A percentile compares a stretch with the other conserved stretches of the same genome.
Conservation (phyloP, 768 basidiomycete species). For the Lentinula aciculospora region DNA sequence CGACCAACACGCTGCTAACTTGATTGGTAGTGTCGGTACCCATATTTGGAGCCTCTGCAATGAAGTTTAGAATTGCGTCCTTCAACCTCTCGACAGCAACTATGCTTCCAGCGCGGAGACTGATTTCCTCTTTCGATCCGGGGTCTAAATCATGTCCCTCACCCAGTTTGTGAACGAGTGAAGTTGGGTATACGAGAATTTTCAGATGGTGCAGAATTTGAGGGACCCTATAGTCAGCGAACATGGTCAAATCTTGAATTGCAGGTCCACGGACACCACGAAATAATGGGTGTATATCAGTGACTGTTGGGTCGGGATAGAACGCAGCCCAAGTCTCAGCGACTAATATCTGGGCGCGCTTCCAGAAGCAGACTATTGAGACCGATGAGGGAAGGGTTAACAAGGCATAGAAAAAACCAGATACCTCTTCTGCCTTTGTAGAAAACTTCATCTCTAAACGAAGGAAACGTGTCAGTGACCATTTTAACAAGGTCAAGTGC, state of each 20-base stretch:
- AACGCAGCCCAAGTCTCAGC: slow-evolving; percentile 93
- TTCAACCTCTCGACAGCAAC: slow-evolving; percentile 72
- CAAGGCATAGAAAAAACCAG: neutral
- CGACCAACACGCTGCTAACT: slow-evolving; percentile 76
- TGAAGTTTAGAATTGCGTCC: slow-evolving; percentile 45
- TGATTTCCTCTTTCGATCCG: slow-evolving; percentile 68
- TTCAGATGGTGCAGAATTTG: slow-evolving; percentile 84
- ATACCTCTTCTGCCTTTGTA: slow-evolving; percentile 57
- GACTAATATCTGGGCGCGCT: slow-evolving; percentile 86
- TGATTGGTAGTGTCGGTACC: neutral
- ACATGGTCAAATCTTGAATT: slow-evolving; percentile 82
- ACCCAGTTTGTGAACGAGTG: slow-evolving; percentile 47
- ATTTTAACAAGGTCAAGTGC: slow-evolving; percentile 69
- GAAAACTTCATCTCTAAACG: slow-evolving; percentile 66
- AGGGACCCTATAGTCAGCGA: slow-evolving; percentile 89
- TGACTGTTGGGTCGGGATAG: slow-evolving; percentile 47
- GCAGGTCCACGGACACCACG: slow-evolving; percentile 47
- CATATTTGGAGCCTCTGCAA: slow-evolving; percentile 11
- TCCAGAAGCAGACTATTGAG: slow-evolving; percentile 72
- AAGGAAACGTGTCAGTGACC: slow-evolving; percentile 66
- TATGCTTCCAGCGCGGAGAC: slow-evolving; percentile 75
- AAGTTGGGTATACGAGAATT: slow-evolving; percentile 65
- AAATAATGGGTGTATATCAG: slow-evolving; percentile 65
- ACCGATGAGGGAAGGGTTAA: neutral
- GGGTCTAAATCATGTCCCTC: slow-evolving; percentile 37